Evolutionary conservation across 768 basidiomycete species (phyloP), one percentile per base, ranked within the genome.

Genomic region (Tylopilus rubrobrunneus): DNA sequence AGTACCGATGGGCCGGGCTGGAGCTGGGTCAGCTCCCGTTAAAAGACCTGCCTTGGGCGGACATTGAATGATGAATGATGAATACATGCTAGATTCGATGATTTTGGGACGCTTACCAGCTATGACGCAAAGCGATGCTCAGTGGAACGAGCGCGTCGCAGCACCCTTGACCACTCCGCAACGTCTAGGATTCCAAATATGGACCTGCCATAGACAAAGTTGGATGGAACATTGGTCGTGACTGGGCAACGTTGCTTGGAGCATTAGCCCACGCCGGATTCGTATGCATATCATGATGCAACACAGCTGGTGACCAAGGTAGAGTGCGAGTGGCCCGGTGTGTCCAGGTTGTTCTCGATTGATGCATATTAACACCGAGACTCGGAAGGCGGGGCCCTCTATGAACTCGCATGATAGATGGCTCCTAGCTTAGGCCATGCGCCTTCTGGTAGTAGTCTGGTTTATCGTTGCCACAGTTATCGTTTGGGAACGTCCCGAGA

Each of bases 401-500:
- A 34, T 48, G 27, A 39, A 53, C 10, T 31, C 29, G 28, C 48
- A 48, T 50, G 54, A 53, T 43, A 21, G 19, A 45, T 46, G 34
- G 28, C 50, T 42, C 36, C 56, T 27, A 43, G 49, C 31, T 45
- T 49, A 48, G 49, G 50, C 3, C 36, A 49, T 43, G 27, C 19
- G 21, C 21, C 33, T 58, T 28, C 55, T 9, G 45, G 31, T 31
- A 31, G 31, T 31, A 31, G 31, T 31, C 10, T 7, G 31, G 42
- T 52, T 61, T 61, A 51, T 57, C 56, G 41, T 53, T 50, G 45
- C 52, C 47, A 53, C 52, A 49, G 41, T 55, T 41, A 48, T 40
- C 42, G 45, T 40, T 45, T 55, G 34, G 19, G 44, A 49, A 36
- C 45, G 19, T 31, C 41, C 37, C 33, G 21, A 25, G 40, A n/a